Conservation (phyloP, 2,329 filamentous ascomycete genomes). For the Macroventuria anomochaeta region DNA sequence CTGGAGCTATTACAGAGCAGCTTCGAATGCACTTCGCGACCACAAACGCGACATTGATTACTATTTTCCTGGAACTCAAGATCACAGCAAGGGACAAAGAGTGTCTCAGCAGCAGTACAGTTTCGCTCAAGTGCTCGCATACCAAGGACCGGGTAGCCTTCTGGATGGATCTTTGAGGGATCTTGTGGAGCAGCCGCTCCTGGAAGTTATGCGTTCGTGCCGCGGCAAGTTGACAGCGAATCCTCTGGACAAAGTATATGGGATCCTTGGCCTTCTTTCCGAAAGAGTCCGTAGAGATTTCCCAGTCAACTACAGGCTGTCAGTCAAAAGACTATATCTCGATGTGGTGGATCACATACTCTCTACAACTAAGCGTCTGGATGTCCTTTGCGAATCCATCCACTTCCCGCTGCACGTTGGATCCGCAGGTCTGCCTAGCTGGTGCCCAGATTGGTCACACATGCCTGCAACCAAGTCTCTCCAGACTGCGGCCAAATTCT, state of each 20-base stretch:
- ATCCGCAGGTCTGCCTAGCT: background rate
- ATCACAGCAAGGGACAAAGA: background rate
- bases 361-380: background rate
- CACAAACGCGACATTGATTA: background rate
- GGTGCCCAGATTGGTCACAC: constrained; percentile 6
- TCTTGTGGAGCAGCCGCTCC: background rate
- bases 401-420: constrained; percentile 1
- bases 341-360: background rate
- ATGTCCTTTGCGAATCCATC: background rate
- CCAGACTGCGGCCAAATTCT: background rate
- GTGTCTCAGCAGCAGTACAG: background rate
- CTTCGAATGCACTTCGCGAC: background rate
- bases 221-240: background rate
- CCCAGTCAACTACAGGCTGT: background rate
- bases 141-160: background rate
- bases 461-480: background rate
- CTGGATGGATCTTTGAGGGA: background rate
- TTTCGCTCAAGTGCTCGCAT: background rate
- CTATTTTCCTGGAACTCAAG: background rate
- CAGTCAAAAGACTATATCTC: background rate
- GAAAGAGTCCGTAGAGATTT: background rate
- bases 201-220: background rate
- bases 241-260: background rate
- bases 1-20: background rate
- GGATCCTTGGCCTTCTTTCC: background rate